phyloP scores from a whole-genome alignment of 2,329 filamentous ascomycete genomes.

The Grosmannia serpens region DNA sequence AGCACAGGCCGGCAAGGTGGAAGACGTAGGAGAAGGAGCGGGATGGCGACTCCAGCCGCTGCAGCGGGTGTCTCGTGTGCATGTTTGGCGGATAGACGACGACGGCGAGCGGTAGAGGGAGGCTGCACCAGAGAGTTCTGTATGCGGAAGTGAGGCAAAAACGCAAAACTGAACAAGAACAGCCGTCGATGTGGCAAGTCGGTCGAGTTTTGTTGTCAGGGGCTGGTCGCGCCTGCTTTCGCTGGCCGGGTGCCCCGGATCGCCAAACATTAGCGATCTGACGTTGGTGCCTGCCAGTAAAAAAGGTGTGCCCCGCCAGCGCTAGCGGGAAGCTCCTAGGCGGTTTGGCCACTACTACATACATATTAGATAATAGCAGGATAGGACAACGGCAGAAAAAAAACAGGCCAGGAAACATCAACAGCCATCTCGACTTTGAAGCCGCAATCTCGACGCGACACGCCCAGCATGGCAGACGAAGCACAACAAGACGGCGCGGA shows the following conservation, averaged over 20 bases:
- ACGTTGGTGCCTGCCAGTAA: no score
- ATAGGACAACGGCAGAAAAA: background rate
- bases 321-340: background rate
- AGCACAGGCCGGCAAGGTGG: conserved; percentile 43
- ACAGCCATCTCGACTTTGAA: conserved; percentile 8
- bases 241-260: background rate
- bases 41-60: conserved; percentile 55
- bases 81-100: conserved; percentile 17
- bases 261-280: background rate
- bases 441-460: background rate
- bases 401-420: background rate
- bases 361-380: no score
- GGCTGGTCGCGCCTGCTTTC: background rate
- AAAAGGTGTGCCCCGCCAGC: background rate
- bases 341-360: background rate
- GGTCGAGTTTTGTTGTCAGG: background rate
- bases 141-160: background rate
- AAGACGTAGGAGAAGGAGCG: conserved; percentile 49
- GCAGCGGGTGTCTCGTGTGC: conserved; percentile 44
- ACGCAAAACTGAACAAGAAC: no score
- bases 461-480: conserved; percentile 7
- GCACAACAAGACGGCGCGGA: conserved; percentile 19
- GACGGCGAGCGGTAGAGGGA: background rate
- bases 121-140: background rate
- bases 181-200: no score